phyloP scores from a whole-genome alignment of 331 rosid genomes.

The Pyracantha coccinea region DNA sequence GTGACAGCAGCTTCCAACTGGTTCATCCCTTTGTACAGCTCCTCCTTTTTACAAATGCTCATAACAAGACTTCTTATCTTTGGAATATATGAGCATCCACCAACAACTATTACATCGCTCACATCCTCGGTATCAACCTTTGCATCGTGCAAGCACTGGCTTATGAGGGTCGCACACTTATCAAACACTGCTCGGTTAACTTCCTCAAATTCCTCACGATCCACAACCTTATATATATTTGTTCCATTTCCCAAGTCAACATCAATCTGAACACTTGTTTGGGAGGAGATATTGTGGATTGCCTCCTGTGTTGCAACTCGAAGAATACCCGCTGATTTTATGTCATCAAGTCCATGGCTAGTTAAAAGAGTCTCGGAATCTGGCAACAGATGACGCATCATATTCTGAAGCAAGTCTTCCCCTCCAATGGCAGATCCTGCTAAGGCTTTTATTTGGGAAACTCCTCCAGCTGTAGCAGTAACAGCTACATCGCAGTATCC shows the following conservation, averaged over 20 bases:
- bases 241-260: slow-evolving; percentile 52
- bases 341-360: slow-evolving; percentile 41
- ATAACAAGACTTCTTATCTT: slow-evolving; percentile 45
- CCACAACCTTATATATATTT: slow-evolving; percentile 46
- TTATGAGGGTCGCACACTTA: slow-evolving; percentile 54
- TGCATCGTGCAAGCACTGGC: slow-evolving; percentile 63
- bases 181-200: slow-evolving; percentile 58
- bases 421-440: slow-evolving; percentile 82
- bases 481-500: slow-evolving; percentile 87
- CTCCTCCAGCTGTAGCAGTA: slow-evolving; percentile 71
- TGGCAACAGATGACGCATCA: slow-evolving; percentile 62
- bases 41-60: slow-evolving; percentile 28
- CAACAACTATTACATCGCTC: slow-evolving; percentile 55
- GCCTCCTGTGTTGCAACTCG: slow-evolving; percentile 71
- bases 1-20: slow-evolving; percentile 76
- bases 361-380: slow-evolving; percentile 37
- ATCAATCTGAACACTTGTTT: slow-evolving; percentile 40
- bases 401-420: slow-evolving; percentile 90
- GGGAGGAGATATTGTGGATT: slow-evolving; percentile 57
- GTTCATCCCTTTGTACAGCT: slow-evolving; percentile 51
- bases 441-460: slow-evolving; percentile 74
- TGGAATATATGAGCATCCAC: slow-evolving; percentile 82
- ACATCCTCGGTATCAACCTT: slow-evolving; percentile 49
- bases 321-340: slow-evolving; percentile 49
- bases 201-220: slow-evolving; percentile 58